Conservation (phyloP, 495 filamentous ascomycete genomes). For the Aspergillus campestris region DNA sequence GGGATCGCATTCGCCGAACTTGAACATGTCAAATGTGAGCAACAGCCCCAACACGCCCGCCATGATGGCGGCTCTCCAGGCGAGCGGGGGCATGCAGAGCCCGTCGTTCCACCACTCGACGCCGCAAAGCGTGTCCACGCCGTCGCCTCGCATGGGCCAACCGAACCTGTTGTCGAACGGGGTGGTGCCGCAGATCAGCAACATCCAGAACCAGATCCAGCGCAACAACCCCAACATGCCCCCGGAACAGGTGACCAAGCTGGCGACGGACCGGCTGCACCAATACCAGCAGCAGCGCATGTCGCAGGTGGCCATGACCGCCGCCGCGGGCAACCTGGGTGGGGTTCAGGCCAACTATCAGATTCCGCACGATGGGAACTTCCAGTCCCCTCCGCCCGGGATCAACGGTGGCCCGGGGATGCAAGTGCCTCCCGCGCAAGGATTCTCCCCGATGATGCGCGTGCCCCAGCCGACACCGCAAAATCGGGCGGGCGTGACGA, state of each 20-base stretch:
- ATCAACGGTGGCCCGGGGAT: conserved; percentile 31
- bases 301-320: conserved; percentile 56
- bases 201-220: conserved; percentile 42
- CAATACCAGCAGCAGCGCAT: conserved; percentile 45
- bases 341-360: conserved; percentile 33
- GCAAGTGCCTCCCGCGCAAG: conserved; percentile 47
- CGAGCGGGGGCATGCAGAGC: conserved; percentile 39
- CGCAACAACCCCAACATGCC: conserved; percentile 46
- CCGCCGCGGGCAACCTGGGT: conserved; percentile 49
- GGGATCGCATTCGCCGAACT: conserved; percentile 34
- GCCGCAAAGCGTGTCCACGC: conserved; percentile 37
- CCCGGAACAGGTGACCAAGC: conserved; percentile 49
- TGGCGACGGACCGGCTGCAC: conserved; percentile 53
- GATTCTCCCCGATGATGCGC: conserved; percentile 66
- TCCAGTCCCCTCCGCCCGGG: conserved; percentile 26
- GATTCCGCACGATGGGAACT: conserved; percentile 33
- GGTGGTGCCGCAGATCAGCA: conserved; percentile 46
- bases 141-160: conserved; percentile 45
- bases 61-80: conserved; percentile 46
- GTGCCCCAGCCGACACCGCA: conserved; percentile 51
- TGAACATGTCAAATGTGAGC: conserved; percentile 39
- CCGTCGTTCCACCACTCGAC: conserved; percentile 39
- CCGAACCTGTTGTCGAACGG: conserved; percentile 45
- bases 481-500: conserved; percentile 30
- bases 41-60: conserved; percentile 46